Evolutionary conservation across 768 basidiomycete species (phyloP).

Genomic region (Strobilomyces dryophilus): DNA sequence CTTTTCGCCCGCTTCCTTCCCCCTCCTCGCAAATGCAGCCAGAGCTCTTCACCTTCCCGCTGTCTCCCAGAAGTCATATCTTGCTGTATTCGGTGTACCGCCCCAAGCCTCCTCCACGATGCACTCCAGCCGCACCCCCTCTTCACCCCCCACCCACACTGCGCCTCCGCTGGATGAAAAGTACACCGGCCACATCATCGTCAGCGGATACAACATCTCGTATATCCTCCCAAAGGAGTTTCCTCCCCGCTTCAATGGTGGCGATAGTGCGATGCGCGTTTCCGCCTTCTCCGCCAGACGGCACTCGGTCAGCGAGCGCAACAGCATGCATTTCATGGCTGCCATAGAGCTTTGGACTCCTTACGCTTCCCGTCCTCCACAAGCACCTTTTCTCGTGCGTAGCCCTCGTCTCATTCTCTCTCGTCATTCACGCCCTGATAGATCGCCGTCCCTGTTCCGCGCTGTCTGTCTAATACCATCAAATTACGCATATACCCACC

Average conservation of each 20-base stretch:
- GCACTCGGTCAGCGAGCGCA: conserved; percentile 52
- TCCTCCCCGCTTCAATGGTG: conserved; percentile 27
- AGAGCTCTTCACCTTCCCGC: conserved; percentile 63
- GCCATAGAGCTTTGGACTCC: conserved; percentile 77
- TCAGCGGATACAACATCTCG: conserved; percentile 73
- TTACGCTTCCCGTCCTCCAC: conserved; percentile 60
- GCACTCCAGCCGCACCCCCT: conserved; percentile 33
- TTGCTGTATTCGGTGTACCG: conserved; percentile 47
- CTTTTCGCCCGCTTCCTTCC: conserved; percentile 60
- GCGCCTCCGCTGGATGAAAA: conserved; percentile 53
- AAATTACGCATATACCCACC: conserved; percentile 73
- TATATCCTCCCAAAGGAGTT: conserved; percentile 73
- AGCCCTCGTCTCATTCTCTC: not conserved
- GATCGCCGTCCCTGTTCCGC: conserved; percentile 75
- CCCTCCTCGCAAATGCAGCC: conserved; percentile 65
- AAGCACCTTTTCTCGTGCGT: conserved; percentile 70
- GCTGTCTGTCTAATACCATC: conserved; percentile 73
- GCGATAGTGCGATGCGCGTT: conserved; percentile 20
- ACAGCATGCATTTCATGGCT: conserved; percentile 71
- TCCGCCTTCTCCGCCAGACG: conserved; percentile 37
- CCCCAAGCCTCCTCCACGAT: conserved; percentile 31
- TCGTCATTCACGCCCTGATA: conserved; percentile 26
- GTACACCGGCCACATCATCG: conserved; percentile 71
- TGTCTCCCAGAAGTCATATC: conserved; percentile 56
- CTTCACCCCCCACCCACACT: conserved; percentile 29